Evolutionary conservation across 176 grass and related monocot genomes (phyloP), one percentile per base, ranked within the genome.

Genomic region (Triticum monococcum): DNA sequence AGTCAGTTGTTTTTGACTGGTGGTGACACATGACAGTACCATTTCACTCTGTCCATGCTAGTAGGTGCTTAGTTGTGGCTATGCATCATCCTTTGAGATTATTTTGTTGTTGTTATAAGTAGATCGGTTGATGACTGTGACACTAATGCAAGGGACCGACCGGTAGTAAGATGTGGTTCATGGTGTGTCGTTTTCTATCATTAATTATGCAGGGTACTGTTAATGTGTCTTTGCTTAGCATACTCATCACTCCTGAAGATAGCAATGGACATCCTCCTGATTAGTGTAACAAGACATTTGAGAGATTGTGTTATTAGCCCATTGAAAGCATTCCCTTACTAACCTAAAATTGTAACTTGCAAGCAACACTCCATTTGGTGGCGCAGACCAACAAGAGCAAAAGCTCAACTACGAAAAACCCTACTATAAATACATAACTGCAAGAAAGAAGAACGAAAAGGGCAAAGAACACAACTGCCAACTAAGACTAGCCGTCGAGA

Each of bases 161-260:
- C 5, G 12, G 20, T 75, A 52, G 30, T 73, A 73, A 69, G 5
- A 54, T 32, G 32, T 43, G 12, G 8, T 84, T 72, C 36, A 79
- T 32, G 56, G 36, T 0, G 1, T 56, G 31, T 76, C 64, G 17
- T 26, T 60, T 75, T 68, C 61, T 50, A 11, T n/a, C 61, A 52
- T 48, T 81, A 23, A 35, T 24, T 77, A 32, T 70, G 32, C 46
- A 36, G 35, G 2, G 28, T 50, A 70, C 3, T 81, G 26, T 77
- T 77, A 41, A 7, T 32, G 28, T 59, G 35, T 85, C 25, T 82
- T 81, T 61, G 11, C 28, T 68, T 36, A 54, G 31, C 28, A 30
- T 77, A 61, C 9, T 86, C 2, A 57, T 48, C 46, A 81, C 69
- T 75, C 82, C 56, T 75, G 25, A 23, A 80, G 32, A 85, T 59